Evolutionary conservation across 768 basidiomycete species (phyloP).

Genomic region (Boletus rubroflammeus): DNA sequence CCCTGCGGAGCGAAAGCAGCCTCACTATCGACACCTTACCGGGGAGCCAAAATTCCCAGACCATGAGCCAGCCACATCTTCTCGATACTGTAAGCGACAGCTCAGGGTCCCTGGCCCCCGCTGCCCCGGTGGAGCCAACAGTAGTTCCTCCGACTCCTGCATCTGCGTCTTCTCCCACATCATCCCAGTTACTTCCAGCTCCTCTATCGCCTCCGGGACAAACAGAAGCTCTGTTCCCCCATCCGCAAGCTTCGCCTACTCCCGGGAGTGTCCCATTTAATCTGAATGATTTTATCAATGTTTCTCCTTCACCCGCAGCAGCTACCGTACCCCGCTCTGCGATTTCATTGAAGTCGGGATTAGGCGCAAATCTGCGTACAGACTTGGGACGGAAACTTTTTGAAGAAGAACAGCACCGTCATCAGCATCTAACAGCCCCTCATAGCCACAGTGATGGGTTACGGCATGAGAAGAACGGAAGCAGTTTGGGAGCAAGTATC

Average conservation of each 20-base stretch:
- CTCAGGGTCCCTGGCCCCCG: constrained; percentile 21
- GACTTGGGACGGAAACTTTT: constrained; percentile 68
- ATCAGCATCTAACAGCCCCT: constrained; percentile 19
- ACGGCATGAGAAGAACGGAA: constrained; percentile 26
- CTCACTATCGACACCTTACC: constrained; percentile 23
- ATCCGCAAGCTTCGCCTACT: constrained; percentile 36
- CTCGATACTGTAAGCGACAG: constrained; percentile 15
- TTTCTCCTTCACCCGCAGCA: constrained; percentile 59
- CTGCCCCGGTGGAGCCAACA: constrained; percentile 29
- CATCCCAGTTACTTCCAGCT: constrained; percentile 25
- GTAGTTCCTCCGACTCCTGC: constrained; percentile 35
- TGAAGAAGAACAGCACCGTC: constrained; percentile 63
- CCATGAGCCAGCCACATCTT: constrained; percentile 15
- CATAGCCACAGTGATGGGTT: constrained; percentile 21
- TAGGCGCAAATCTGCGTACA: constrained; percentile 52
- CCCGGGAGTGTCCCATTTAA: constrained; percentile 48
- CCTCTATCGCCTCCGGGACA: constrained; percentile 24
- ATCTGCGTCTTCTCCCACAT: constrained; percentile 19
- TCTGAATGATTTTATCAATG: constrained; percentile 69
- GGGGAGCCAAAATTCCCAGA: constrained; percentile 26
- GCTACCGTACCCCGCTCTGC: constrained; percentile 31
- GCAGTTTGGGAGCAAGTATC: constrained; percentile 29
- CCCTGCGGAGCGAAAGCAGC: constrained; percentile 29
- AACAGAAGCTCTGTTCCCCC: constrained; percentile 16
- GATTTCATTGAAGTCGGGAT: constrained; percentile 30